Conservation (phyloP, 2,329 filamentous ascomycete genomes). For the Monilinia vaccinii-corymbosi region DNA sequence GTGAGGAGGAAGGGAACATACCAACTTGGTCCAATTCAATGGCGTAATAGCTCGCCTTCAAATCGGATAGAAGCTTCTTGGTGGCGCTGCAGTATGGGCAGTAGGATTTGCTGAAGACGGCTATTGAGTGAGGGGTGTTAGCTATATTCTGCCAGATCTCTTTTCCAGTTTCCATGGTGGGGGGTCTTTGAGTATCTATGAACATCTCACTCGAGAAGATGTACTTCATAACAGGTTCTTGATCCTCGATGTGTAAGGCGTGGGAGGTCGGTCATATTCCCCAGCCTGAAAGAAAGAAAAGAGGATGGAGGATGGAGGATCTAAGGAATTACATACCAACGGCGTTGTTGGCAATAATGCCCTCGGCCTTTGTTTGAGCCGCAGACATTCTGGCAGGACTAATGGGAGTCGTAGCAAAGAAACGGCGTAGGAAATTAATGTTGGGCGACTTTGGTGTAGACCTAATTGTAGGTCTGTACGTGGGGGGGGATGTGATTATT, state of each 20-base stretch:
- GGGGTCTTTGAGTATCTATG: neutral
- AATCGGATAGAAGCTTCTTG: conserved; percentile 63
- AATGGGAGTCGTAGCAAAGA: conserved; percentile 55
- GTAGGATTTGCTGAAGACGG: conserved; percentile 95
- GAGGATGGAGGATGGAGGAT: neutral
- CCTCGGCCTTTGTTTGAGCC: conserved; percentile 73
- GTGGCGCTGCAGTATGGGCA: conserved; percentile 84
- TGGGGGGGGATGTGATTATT: conserved; percentile 4
- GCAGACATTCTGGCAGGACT: conserved; percentile 66
- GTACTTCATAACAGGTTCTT: neutral
- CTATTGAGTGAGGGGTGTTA: conserved; percentile 33
- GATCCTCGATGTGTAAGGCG: neutral
- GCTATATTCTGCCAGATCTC: neutral
- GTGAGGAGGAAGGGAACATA: conserved; percentile 37
- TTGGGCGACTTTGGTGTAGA: conserved; percentile 21
- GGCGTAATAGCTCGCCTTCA: conserved; percentile 62
- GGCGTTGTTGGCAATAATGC: conserved; percentile 79
- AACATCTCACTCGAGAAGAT: neutral
- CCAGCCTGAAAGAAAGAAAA: neutral
- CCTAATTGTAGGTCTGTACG: conserved; percentile 3
- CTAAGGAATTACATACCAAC: conserved; percentile 51
- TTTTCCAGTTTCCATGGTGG: too few relatives aligned
- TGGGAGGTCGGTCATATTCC: too few relatives aligned
- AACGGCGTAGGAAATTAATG: conserved; percentile 61
- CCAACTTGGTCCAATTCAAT: conserved; percentile 81